Conservation (phyloP, 78 protist species). For the Dictyostelium discoideum region DNA sequence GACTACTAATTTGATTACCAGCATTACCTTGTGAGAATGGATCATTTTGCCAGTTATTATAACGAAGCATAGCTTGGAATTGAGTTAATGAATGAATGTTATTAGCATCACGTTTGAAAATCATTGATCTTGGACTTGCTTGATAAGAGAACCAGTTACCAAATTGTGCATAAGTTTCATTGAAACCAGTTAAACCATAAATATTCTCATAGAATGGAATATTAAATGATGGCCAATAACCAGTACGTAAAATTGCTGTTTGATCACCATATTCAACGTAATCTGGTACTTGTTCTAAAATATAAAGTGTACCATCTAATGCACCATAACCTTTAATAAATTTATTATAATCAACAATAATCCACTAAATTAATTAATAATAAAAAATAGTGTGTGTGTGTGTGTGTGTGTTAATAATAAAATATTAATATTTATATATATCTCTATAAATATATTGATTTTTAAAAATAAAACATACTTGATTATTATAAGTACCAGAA, state of each 20-base stretch:
- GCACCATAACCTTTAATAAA: constrained; percentile 82
- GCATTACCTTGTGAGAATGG: constrained; percentile 87
- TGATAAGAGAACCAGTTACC: constrained; percentile 70
- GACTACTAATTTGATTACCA: constrained; percentile 79
- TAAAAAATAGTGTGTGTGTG: background rate
- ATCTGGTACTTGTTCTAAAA: constrained; percentile 95
- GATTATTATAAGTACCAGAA: constrained; percentile 92
- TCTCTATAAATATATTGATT: background rate
- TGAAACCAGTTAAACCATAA: constrained; percentile 86
- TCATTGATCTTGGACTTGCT: constrained; percentile 79
- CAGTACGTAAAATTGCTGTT: constrained; percentile 46
- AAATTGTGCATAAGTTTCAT: background rate
- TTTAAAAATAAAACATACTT: background rate
- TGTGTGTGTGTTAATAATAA: too few relatives aligned
- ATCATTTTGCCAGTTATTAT: constrained; percentile 88
- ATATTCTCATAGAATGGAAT: constrained; percentile 88
- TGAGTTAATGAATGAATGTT: constrained; percentile 44
- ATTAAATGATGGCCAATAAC: constrained; percentile 92
- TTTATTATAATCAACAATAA: constrained; percentile 71
- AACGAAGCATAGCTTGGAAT: constrained; percentile 81
- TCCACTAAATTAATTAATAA: constrained; percentile 83
- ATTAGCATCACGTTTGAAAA: constrained; percentile 81
- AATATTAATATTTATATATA: background rate
- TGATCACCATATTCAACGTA: constrained; percentile 65
- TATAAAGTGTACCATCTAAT: constrained; percentile 71